A percentile compares a stretch with the other conserved stretches of the same genome.
These are phyloP conservation scores for Paecilomyces niveus DNA, from an alignment of 2,329 filamentous ascomycete species.

Conservation along the genomic window DNA sequence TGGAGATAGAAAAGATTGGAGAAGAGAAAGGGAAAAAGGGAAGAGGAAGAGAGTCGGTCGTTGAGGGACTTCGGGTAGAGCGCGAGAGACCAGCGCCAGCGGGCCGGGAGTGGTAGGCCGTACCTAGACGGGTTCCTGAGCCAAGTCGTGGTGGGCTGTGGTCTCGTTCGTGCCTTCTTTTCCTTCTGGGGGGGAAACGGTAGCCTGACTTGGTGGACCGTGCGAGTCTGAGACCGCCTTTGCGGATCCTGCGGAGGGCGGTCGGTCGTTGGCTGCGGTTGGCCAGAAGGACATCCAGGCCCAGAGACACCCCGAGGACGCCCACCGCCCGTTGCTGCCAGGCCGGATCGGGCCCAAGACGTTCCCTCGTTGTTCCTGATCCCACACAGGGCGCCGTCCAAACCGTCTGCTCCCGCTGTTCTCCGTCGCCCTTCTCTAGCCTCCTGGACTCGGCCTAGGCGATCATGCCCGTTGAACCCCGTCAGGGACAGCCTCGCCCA, in stretches of 20 bases:
- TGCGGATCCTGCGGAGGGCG: background rate
- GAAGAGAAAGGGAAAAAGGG: conserved; percentile 18
- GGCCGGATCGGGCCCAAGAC: background rate
- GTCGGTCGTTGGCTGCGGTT: background rate
- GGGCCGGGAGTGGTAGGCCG: background rate
- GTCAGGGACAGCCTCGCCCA: too few relatives aligned
- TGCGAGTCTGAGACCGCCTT: background rate
- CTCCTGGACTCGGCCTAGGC: too few relatives aligned
- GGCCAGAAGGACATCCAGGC: too few relatives aligned
- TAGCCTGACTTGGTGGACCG: background rate
- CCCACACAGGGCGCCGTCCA: too few relatives aligned
- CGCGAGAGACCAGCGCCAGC: background rate
- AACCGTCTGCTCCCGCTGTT: too few relatives aligned
- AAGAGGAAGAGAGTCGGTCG: conserved; percentile 4
- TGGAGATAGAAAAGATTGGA: conserved; percentile 21
- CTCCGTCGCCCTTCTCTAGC: too few relatives aligned
- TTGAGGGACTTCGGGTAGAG: background rate
- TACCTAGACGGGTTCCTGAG: background rate
- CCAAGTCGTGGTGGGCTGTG: background rate
- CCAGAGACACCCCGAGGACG: background rate
- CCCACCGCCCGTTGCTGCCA: background rate
- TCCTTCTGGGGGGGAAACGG: background rate
- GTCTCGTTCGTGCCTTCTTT: background rate
- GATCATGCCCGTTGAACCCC: background rate
- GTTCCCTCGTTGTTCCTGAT: too few relatives aligned